These are phyloP conservation scores for Forsythia viridissima DNA, from an alignment of 257 asterid genomes.

Conservation along the genomic window DNA sequence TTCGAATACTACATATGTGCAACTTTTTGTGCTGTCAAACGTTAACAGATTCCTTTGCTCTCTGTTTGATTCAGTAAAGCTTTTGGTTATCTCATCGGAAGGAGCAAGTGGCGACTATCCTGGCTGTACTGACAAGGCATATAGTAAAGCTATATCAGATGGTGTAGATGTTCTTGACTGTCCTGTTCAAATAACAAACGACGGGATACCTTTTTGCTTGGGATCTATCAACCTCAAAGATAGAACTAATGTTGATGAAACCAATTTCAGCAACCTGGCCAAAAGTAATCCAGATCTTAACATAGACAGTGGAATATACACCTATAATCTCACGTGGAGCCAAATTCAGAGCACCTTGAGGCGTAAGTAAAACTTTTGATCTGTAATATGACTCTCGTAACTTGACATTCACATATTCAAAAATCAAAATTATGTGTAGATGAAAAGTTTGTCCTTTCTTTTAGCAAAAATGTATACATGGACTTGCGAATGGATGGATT, in stretches of 20 bases:
- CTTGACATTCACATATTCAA: neutral
- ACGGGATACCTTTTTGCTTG: slow-evolving; percentile 72
- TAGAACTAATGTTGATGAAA: slow-evolving; percentile 43
- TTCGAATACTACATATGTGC: neutral
- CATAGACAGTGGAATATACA: slow-evolving; percentile 44
- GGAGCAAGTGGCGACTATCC: slow-evolving; percentile 91
- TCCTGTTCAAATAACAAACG: slow-evolving; percentile 71
- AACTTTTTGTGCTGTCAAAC: neutral
- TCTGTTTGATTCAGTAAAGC: slow-evolving; percentile 43
- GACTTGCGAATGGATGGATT: neutral
- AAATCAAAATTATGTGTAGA: neutral
- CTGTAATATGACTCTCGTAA: neutral
- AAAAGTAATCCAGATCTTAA: slow-evolving; percentile 49
- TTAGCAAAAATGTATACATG: neutral
- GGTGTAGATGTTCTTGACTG: slow-evolving; percentile 82
- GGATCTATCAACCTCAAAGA: slow-evolving; percentile 69
- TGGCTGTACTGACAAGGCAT: slow-evolving; percentile 75
- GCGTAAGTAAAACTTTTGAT: slow-evolving; percentile 49
- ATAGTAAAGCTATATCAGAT: slow-evolving; percentile 61
- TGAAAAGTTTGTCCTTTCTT: neutral
- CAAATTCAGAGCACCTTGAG: slow-evolving; percentile 46
- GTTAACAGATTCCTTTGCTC: slow-evolving; percentile 15
- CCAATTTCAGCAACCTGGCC: slow-evolving; percentile 32
- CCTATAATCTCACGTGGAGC: slow-evolving; percentile 68
- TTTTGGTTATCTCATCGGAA: slow-evolving; percentile 60